phyloP scores from a whole-genome alignment of 371 early-diverging fungal species.

The Dichotomocladium elegans region DNA sequence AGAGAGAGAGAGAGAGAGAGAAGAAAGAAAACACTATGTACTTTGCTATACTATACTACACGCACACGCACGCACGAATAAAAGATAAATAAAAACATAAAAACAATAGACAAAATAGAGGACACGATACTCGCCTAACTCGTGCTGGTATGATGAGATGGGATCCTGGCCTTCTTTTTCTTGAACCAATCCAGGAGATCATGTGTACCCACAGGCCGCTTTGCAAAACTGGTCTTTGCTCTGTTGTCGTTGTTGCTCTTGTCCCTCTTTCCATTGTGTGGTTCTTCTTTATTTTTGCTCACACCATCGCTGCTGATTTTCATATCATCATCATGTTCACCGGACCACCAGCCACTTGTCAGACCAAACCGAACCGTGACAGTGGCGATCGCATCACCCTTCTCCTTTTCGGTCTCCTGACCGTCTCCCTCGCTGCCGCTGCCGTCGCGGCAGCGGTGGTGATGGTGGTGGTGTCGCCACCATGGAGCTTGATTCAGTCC shows the following conservation, averaged over 20 bases:
- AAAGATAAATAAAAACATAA: no score
- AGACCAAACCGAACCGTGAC: conserved; percentile 34
- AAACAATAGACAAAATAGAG: no score
- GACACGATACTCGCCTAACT: no score
- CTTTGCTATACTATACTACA: no score
- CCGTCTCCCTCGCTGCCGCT: conserved; percentile 4
- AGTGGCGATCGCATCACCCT: conserved; percentile 24
- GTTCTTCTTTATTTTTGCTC: not conserved
- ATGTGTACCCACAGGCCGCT: conserved; percentile 1
- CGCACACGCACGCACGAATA: no score
- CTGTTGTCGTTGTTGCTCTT: not conserved
- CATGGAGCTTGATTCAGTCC: conserved; percentile 8
- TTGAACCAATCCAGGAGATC: conserved; percentile 11
- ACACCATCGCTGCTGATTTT: not conserved
- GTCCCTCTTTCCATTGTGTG: not conserved
- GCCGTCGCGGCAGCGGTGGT: no score
- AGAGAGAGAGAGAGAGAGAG: no score
- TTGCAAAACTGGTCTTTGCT: not conserved
- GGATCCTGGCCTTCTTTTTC: conserved; percentile 4
- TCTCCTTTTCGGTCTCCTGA: no score
- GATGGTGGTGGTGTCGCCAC: no score
- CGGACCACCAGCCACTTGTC: conserved; percentile 38
- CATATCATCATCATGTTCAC: conserved; percentile 13
- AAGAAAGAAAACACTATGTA: not conserved
- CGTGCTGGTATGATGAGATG: no score